Percentiles rank a stretch among this genome's conserved stretches.
These are phyloP conservation scores for Wickerhamiella kurtzmanii DNA, from an alignment of 805 yeast genomes.

Conservation along the genomic window DNA sequence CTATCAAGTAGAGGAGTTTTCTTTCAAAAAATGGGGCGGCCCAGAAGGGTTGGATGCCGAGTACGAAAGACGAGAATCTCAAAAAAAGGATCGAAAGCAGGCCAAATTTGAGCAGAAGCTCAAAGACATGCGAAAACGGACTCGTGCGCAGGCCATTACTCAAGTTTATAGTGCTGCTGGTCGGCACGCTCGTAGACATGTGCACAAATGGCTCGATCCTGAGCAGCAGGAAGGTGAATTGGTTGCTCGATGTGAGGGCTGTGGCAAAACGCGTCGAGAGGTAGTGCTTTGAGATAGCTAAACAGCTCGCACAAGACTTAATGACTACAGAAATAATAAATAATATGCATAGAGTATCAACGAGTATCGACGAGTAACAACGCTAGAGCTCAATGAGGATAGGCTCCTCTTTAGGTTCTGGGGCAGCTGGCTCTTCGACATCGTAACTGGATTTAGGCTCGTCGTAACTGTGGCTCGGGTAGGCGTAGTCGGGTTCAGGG, in stretches of 20 bases:
- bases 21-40: constrained; percentile 91
- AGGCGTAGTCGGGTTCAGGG: background rate
- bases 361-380: background rate
- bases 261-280: constrained; percentile 18
- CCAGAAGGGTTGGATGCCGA: constrained; percentile 81
- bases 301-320: background rate
- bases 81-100: constrained; percentile 60
- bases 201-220: constrained; percentile 53
- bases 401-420: constrained; percentile 7
- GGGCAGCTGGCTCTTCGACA: too few relatives aligned
- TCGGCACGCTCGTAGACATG: constrained; percentile 46
- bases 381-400: constrained; percentile 13
- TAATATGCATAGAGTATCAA: background rate
- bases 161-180: constrained; percentile 23
- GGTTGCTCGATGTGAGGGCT: constrained; percentile 13
- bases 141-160: constrained; percentile 83
- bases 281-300: constrained; percentile 8
- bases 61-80: constrained; percentile 71
- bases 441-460: constrained; percentile 5
- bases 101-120: constrained; percentile 65
- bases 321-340: background rate
- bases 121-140: constrained; percentile 75
- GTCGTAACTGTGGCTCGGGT: constrained; percentile 2
- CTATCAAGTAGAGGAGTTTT: constrained; percentile 85
- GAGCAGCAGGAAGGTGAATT: constrained; percentile 14